A percentile compares a stretch with the other conserved stretches of the same genome.
Evolutionary conservation across 345 rosid species (phyloP).

Genomic region (Garcia nutans): DNA sequence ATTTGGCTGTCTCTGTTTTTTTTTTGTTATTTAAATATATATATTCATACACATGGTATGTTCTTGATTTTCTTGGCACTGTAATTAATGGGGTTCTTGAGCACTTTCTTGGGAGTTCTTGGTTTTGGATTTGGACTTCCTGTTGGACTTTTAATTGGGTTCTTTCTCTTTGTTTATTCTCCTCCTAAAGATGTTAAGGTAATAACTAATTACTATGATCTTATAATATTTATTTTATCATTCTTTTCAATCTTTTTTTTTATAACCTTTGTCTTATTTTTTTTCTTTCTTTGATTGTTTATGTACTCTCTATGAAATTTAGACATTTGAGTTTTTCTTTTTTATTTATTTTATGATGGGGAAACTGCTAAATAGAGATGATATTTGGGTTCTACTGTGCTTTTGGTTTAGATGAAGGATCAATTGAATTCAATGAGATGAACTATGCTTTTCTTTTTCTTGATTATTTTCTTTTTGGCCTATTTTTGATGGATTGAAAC

Average conservation of each 20-base stretch:
- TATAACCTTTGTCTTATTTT: background rate
- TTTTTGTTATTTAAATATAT: no score
- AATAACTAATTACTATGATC: background rate
- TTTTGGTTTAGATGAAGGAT: background rate
- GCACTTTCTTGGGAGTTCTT: conserved; percentile 51
- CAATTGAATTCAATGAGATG: background rate
- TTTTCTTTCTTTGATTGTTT: background rate
- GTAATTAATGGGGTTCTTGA: conserved; percentile 38
- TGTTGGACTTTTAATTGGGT: conserved; percentile 64
- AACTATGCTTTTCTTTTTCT: background rate
- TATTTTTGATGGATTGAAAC: background rate
- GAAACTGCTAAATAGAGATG: background rate
- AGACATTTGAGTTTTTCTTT: background rate
- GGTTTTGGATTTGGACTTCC: conserved; percentile 78
- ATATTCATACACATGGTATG: background rate
- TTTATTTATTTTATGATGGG: background rate
- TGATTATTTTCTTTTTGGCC: background rate
- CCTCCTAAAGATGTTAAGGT: conserved; percentile 58
- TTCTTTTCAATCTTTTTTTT: background rate
- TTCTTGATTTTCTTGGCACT: conserved; percentile 9
- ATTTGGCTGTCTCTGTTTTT: background rate
- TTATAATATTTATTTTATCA: no score
- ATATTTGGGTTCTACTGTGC: background rate
- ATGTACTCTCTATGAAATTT: background rate
- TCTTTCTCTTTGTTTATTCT: conserved; percentile 63